Evolutionary conservation across 2,329 filamentous ascomycete species (phyloP).

Genomic region (Didymella pinodella): DNA sequence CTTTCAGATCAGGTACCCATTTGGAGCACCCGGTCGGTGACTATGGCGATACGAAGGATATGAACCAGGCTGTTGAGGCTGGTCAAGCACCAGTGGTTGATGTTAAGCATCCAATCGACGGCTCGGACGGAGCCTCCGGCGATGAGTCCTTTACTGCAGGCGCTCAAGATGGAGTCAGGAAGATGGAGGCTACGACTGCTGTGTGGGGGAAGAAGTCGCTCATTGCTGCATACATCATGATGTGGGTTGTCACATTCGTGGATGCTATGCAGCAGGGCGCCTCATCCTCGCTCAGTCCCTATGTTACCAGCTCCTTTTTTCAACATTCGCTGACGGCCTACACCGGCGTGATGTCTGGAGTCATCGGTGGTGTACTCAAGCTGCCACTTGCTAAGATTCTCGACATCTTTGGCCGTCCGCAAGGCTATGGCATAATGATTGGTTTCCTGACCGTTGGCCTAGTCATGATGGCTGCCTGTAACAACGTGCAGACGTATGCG

Average conservation of each 20-base stretch:
- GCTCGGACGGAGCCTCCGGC: slow-evolving; percentile 6
- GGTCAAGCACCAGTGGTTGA: slow-evolving; percentile 19
- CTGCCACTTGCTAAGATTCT: slow-evolving; percentile 50
- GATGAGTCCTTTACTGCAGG: slow-evolving; percentile 15
- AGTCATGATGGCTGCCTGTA: slow-evolving; percentile 72
- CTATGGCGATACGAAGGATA: slow-evolving; percentile 12
- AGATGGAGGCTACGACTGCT: slow-evolving; percentile 52
- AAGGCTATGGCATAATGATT: slow-evolving; percentile 45
- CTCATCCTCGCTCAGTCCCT: slow-evolving; percentile 43
- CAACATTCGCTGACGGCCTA: slow-evolving; percentile 44
- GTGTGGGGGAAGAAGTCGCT: slow-evolving; percentile 52
- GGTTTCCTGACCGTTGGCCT: slow-evolving; percentile 44
- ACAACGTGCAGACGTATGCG: slow-evolving; percentile 65
- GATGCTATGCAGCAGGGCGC: slow-evolving; percentile 54
- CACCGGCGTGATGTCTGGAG: slow-evolving; percentile 38
- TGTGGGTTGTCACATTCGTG: slow-evolving; percentile 35
- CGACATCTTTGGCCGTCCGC: slow-evolving; percentile 49
- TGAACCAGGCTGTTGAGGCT: slow-evolving; percentile 21
- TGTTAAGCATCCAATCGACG: slow-evolving; percentile 20
- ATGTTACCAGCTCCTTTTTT: slow-evolving; percentile 48
- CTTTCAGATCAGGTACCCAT: slow-evolving; percentile 5
- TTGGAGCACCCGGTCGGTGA: slow-evolving; percentile 11
- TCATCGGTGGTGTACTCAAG: slow-evolving; percentile 47
- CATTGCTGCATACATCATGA: slow-evolving; percentile 48
- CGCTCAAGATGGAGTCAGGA: slow-evolving; percentile 50